Evolutionary conservation across 768 basidiomycete genomes (phyloP).

Genomic region (Macrolepiota fuliginosa): DNA sequence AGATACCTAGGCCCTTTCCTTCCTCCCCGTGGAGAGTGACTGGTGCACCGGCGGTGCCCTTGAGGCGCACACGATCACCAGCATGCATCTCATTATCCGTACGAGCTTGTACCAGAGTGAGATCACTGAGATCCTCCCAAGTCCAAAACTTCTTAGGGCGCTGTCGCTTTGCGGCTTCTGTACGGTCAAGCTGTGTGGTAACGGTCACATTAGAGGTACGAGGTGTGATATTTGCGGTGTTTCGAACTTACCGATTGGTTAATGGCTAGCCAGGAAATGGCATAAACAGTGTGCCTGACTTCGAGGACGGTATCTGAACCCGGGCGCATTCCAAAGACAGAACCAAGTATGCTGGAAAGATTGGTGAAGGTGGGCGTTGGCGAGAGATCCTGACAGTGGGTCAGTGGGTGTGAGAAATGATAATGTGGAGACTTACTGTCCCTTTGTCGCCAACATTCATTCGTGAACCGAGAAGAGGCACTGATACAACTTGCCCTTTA

Average conservation of each 20-base stretch:
- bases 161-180: conserved; percentile 49
- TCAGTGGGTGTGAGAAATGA: neutral
- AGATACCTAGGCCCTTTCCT: conserved; percentile 37
- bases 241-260: conserved; percentile 68
- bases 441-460: conserved; percentile 76
- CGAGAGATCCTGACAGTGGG: conserved; percentile 55
- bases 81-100: conserved; percentile 66
- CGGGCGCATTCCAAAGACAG: conserved; percentile 42
- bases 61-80: conserved; percentile 69
- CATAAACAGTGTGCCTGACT: conserved; percentile 74
- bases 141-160: conserved; percentile 80
- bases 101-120: conserved; percentile 61
- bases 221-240: neutral
- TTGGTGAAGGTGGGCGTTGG: conserved; percentile 40
- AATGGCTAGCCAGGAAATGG: conserved; percentile 83
- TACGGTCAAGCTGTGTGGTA: conserved; percentile 52
- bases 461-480: conserved; percentile 77
- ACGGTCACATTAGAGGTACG: conserved; percentile 5
- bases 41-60: conserved; percentile 44
- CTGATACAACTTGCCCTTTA: conserved; percentile 56
- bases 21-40: conserved; percentile 61
- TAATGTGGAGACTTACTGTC: conserved; percentile 42
- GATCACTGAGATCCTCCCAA: conserved; percentile 57
- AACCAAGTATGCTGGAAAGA: conserved; percentile 43
- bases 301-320: conserved; percentile 65